Evolutionary conservation across 345 rosid genomes (phyloP).

Genomic region (Gossypium mustelinum): DNA sequence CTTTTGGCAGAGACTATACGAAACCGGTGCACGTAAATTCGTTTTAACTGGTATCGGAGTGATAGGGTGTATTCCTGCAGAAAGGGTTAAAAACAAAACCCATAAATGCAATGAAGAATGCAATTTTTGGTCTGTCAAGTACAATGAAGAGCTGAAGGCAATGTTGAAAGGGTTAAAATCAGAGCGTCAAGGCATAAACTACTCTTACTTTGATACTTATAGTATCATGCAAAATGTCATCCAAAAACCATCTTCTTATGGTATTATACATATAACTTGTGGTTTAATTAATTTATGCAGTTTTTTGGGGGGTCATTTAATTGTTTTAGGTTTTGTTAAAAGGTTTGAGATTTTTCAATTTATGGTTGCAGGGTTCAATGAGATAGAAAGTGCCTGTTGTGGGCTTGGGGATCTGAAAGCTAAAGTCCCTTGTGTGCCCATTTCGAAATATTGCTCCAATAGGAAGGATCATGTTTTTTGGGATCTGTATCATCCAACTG

Average conservation of each 20-base stretch:
- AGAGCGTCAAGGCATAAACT: slow-evolving; percentile 10
- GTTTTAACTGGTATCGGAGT: not conserved
- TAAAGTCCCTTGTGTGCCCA: slow-evolving; percentile 43
- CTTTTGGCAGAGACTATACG: slow-evolving; percentile 5
- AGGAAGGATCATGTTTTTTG: slow-evolving; percentile 66
- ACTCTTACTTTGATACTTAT: slow-evolving; percentile 16
- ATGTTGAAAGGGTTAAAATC: slow-evolving; percentile 12
- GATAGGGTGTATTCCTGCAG: slow-evolving; percentile 14
- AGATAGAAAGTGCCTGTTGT: slow-evolving; percentile 72
- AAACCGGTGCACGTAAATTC: slow-evolving; percentile 11
- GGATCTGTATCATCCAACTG: slow-evolving; percentile 74
- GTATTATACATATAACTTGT: not conserved
- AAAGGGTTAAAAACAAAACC: slow-evolving; percentile 12
- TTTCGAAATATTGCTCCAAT: slow-evolving; percentile 51
- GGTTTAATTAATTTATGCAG: too few species aligned
- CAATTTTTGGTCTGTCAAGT: slow-evolving; percentile 9
- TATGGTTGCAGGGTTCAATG: slow-evolving; percentile 44
- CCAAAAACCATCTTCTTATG: slow-evolving; percentile 12
- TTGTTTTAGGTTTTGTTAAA: not conserved
- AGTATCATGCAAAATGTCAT: not conserved
- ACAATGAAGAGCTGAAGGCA: slow-evolving; percentile 6
- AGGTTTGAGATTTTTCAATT: not conserved
- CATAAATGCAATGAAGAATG: slow-evolving; percentile 11
- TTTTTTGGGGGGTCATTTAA: not conserved
- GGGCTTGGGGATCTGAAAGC: slow-evolving; percentile 65